Conservation (phyloP, 495 filamentous ascomycete genomes). For the Ascobolus immersus region DNA sequence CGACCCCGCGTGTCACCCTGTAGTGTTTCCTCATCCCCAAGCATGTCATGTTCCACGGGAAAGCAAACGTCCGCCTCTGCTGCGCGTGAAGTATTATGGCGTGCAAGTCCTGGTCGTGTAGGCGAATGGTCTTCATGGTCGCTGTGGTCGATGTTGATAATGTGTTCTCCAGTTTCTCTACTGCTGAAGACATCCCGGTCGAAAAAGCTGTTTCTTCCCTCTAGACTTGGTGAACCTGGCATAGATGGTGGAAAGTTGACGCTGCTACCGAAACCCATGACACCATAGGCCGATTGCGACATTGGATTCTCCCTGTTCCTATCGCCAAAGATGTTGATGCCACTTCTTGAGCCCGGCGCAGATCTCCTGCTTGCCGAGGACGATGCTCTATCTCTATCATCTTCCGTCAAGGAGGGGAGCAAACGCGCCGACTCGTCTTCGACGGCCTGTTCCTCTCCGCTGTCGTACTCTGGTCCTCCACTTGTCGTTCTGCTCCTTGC, state of each 20-base stretch:
- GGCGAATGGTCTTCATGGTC: too few species aligned
- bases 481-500: not conserved
- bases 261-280: constrained; percentile 11
- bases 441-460: not conserved
- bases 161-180: too few species aligned
- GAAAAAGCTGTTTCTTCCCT: constrained; percentile 10
- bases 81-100: not conserved
- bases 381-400: not conserved
- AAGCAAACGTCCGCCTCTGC: constrained; percentile 74
- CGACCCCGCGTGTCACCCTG: constrained; percentile 6
- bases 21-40: constrained; percentile 18
- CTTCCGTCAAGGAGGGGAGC: not conserved
- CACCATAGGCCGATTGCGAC: constrained; percentile 1
- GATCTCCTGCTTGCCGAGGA: constrained; percentile 1
- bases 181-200: too few species aligned
- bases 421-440: not conserved
- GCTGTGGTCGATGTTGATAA: constrained; percentile 11
- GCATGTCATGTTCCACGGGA: constrained; percentile 22
- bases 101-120: too few species aligned
- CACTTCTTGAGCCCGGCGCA: constrained; percentile 34
- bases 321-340: too few species aligned
- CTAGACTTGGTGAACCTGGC: constrained; percentile 43
- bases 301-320: too few species aligned
- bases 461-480: not conserved
- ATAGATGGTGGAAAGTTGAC: constrained; percentile 94